A percentile compares a stretch with the other conserved stretches of the same genome.
These are phyloP conservation scores for Ambrosia hybrid DNA, from an alignment of 140 eudicot genomes.

Conservation along the genomic window DNA sequence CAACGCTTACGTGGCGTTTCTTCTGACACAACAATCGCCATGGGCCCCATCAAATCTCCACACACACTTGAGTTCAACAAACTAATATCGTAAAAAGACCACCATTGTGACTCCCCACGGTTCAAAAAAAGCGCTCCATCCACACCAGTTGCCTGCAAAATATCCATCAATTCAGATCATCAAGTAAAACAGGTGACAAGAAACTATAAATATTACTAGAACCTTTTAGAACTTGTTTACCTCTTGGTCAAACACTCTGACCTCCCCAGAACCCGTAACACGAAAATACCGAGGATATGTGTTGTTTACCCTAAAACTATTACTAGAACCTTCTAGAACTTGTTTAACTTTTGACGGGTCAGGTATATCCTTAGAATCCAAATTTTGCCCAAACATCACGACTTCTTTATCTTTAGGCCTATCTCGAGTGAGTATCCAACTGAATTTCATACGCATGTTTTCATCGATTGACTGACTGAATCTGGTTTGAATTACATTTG, in stretches of 20 bases:
- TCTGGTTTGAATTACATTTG: conserved; percentile 45
- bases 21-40: conserved; percentile 69
- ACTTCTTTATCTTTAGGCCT: conserved; percentile 69
- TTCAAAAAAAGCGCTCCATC: conserved; percentile 52
- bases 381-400: conserved; percentile 48
- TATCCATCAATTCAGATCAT: background rate
- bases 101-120: conserved; percentile 53
- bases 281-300: conserved; percentile 62
- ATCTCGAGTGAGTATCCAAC: conserved; percentile 59
- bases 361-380: conserved; percentile 47
- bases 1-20: conserved; percentile 63
- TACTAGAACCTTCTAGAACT: conserved; percentile 50
- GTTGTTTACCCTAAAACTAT: conserved; percentile 45
- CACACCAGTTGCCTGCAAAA: conserved; percentile 42
- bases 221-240: conserved; percentile 12
- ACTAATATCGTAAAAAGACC: conserved; percentile 61
- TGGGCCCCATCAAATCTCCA: conserved; percentile 63
- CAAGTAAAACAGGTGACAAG: background rate
- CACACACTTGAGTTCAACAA: conserved; percentile 47
- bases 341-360: conserved; percentile 38
- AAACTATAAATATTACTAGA: background rate
- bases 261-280: conserved; percentile 79
- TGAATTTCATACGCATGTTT: conserved; percentile 48
- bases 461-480: conserved; percentile 41
- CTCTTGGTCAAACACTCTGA: conserved; percentile 56